Conservation (phyloP, 2,329 filamentous ascomycete species). For the Penicillium polonicum region DNA sequence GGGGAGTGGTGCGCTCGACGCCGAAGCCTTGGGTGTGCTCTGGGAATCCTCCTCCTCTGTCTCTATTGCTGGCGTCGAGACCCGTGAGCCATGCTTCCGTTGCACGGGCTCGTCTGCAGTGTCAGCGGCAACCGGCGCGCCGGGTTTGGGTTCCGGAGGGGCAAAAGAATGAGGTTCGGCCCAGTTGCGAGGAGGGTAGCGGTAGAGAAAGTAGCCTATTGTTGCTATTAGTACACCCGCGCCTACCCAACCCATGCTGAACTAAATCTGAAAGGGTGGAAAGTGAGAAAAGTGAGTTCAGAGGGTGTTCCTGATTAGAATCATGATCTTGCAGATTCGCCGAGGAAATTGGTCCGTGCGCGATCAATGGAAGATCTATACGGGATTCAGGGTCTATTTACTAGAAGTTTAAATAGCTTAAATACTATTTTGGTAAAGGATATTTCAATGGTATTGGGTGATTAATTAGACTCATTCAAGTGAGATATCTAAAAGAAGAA, state of each 20-base stretch:
- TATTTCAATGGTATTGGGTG: not conserved
- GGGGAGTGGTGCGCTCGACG: slow-evolving; percentile 22
- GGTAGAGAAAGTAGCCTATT: slow-evolving; percentile 42
- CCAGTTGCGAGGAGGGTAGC: slow-evolving; percentile 39
- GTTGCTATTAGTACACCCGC: slow-evolving; percentile 41
- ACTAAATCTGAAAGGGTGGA: slow-evolving; percentile 1
- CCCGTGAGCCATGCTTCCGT: slow-evolving; percentile 8
- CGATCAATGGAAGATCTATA: slow-evolving; percentile 5
- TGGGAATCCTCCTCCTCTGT: slow-evolving; percentile 27
- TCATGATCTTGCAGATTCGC: slow-evolving; percentile 13
- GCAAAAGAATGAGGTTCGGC: slow-evolving; percentile 13
- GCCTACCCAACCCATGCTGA: slow-evolving; percentile 45
- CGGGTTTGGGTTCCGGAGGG: slow-evolving; percentile 21
- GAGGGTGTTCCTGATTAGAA: slow-evolving; percentile 3
- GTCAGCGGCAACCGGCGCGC: slow-evolving; percentile 10
- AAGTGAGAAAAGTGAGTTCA: not conserved
- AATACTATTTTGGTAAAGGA: not conserved
- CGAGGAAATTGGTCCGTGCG: slow-evolving; percentile 20
- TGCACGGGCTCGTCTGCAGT: slow-evolving; percentile 13
- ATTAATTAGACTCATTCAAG: not conserved
- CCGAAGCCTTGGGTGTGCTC: slow-evolving; percentile 39
- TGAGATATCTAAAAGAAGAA: not conserved
- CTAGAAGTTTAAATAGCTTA: not conserved
- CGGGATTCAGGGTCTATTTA: not conserved
- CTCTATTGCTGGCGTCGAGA: slow-evolving; percentile 10